A percentile compares a stretch with the other conserved stretches of the same genome.
Conservation (phyloP, 2,329 filamentous ascomycete genomes). For the Beauveria sp. region DNA sequence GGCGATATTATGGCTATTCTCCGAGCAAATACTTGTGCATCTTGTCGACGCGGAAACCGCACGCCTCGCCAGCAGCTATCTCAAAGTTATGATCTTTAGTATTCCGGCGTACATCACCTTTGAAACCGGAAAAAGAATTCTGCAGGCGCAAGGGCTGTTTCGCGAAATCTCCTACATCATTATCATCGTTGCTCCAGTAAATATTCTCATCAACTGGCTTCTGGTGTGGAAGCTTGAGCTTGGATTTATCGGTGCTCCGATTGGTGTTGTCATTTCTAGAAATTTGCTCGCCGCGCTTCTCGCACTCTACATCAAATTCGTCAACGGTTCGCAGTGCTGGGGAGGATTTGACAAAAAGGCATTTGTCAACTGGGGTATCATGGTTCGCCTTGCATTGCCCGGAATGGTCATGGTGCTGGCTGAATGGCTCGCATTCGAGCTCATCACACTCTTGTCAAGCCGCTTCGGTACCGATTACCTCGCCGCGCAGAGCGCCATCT, state of each 20-base stretch:
- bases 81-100: slow-evolving; percentile 65
- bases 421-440: slow-evolving; percentile 88
- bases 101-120: slow-evolving; percentile 71
- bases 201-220: slow-evolving; percentile 69
- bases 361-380: slow-evolving; percentile 66
- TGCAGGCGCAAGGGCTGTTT: slow-evolving; percentile 78
- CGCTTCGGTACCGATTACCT: slow-evolving; percentile 75
- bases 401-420: slow-evolving; percentile 92
- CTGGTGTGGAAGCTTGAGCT: slow-evolving; percentile 64
- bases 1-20: slow-evolving; percentile 61
- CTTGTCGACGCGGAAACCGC: slow-evolving; percentile 51
- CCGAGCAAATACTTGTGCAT: slow-evolving; percentile 46
- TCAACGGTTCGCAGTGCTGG: slow-evolving; percentile 75
- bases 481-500: slow-evolving; percentile 83
- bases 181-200: slow-evolving; percentile 66
- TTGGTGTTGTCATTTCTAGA: slow-evolving; percentile 71
- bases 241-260: slow-evolving; percentile 74
- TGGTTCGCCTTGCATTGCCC: slow-evolving; percentile 81
- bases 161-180: slow-evolving; percentile 70
- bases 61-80: slow-evolving; percentile 62
- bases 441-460: slow-evolving; percentile 74
- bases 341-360: slow-evolving; percentile 68
- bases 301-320: slow-evolving; percentile 67
- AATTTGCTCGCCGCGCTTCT: slow-evolving; percentile 68
- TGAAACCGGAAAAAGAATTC: slow-evolving; percentile 70